Percentiles rank a stretch among this genome's conserved stretches.
Evolutionary conservation across 164 flowering plant species (phyloP).

Genomic region (Chimonanthus praecox): DNA sequence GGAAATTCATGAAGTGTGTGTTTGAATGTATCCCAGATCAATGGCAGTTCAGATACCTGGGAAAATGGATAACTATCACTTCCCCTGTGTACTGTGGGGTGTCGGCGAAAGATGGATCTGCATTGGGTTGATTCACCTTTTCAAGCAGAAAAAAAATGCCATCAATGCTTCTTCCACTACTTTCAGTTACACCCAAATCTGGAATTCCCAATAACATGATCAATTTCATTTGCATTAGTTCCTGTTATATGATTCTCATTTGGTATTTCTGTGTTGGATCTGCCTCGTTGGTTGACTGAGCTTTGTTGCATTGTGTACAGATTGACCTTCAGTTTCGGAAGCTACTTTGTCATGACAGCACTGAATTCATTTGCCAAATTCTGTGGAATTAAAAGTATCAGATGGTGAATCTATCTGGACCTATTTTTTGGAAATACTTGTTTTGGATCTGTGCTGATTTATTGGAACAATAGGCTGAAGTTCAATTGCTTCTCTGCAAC

Average conservation of each 20-base stretch:
- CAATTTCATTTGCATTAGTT: too few relatives aligned
- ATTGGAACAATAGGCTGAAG: background rate
- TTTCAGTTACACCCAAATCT: background rate
- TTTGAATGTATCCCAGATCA: background rate
- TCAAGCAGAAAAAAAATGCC: background rate
- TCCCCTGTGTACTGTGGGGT: background rate
- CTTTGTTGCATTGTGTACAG: constrained; percentile 1
- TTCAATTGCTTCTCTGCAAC: background rate
- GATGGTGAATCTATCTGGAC: background rate
- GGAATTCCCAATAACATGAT: background rate
- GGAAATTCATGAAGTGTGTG: background rate
- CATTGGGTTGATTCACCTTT: background rate
- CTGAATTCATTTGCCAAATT: background rate
- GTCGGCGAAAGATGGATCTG: background rate
- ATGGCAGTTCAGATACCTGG: background rate
- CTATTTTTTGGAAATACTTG: background rate
- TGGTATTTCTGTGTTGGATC: background rate
- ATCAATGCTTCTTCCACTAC: background rate
- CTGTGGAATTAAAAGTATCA: background rate
- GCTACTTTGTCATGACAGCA: background rate
- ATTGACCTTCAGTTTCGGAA: background rate
- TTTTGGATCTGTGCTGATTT: constrained; percentile 2
- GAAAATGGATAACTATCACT: too few relatives aligned
- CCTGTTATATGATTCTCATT: background rate
- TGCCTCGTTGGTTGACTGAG: background rate